Evolutionary conservation across 805 yeast species (phyloP).

Genomic region (Kuraishia ogatae): DNA sequence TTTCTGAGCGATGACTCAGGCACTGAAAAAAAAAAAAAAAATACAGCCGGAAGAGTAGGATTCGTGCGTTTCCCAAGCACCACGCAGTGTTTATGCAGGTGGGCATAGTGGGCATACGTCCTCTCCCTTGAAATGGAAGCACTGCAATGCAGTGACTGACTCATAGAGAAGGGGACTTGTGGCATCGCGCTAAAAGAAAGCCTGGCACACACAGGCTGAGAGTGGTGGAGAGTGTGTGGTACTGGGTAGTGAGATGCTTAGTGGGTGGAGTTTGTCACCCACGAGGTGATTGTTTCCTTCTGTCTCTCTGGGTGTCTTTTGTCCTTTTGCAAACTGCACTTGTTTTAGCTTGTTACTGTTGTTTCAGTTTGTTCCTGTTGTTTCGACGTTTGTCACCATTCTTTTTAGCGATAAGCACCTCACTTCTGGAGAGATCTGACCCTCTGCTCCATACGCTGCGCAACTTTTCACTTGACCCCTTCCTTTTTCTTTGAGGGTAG

Average conservation of each 20-base stretch:
- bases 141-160: neutral
- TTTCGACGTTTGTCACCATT: too few species aligned
- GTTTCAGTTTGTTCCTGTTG: too few species aligned
- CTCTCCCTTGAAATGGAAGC: neutral
- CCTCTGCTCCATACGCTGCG: too few species aligned
- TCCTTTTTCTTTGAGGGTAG: too few species aligned
- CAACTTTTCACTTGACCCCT: neutral
- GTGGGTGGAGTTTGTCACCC: too few species aligned
- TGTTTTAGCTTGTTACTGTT: too few species aligned
- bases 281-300: too few species aligned
- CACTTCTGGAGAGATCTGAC: neutral
- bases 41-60: too few species aligned
- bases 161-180: neutral
- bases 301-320: too few species aligned
- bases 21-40: neutral
- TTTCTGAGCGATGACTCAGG: neutral
- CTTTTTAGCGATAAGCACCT: neutral
- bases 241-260: too few species aligned
- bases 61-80: neutral
- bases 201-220: neutral
- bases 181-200: neutral
- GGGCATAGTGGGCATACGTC: neutral
- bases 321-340: too few species aligned
- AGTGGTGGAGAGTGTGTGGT: too few species aligned
- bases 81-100: neutral